A percentile compares a stretch with the other conserved stretches of the same genome.
phyloP scores from a whole-genome alignment of 169 alveolate genomes.

The Eimeria acervulina region DNA sequence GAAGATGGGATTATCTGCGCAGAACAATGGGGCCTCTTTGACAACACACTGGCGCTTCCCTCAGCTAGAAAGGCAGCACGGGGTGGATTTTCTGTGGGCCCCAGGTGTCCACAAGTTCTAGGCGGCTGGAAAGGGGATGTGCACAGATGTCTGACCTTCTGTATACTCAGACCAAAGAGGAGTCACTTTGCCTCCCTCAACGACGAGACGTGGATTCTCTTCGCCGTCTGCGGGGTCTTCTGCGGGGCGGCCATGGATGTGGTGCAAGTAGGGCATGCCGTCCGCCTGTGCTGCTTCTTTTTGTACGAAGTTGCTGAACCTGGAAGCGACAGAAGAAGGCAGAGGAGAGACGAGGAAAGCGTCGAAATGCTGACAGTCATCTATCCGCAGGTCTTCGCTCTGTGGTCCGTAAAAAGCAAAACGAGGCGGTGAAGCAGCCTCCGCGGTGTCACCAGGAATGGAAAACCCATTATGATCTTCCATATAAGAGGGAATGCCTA shows the following conservation, averaged over 20 bases:
- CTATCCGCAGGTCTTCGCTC: conserved; percentile 43
- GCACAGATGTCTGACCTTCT: conserved; percentile 30
- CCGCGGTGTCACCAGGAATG: neutral
- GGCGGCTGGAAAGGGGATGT: neutral
- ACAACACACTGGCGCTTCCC: neutral
- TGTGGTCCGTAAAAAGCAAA: conserved; percentile 68
- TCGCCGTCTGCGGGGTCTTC: conserved; percentile 58
- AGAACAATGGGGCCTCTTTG: neutral
- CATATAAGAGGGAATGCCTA: neutral
- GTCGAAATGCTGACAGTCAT: conserved; percentile 65
- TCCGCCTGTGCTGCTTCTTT: conserved; percentile 34
- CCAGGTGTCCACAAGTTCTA: neutral
- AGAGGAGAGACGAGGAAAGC: conserved; percentile 76
- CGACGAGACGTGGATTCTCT: conserved; percentile 78
- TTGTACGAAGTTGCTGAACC: conserved; percentile 43
- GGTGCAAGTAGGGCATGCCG: conserved; percentile 75
- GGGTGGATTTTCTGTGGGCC: neutral
- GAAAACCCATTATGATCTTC: neutral
- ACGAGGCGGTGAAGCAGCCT: neutral
- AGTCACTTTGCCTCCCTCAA: conserved; percentile 64
- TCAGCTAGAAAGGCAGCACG: neutral
- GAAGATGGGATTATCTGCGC: conserved; percentile 60
- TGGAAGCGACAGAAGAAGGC: conserved; percentile 60
- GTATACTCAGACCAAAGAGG: conserved; percentile 76
- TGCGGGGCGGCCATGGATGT: conserved; percentile 70